Evolutionary conservation across 208 protist genomes (phyloP), one percentile per base, ranked within the genome.

Genomic region (Crithidia mellificae): DNA sequence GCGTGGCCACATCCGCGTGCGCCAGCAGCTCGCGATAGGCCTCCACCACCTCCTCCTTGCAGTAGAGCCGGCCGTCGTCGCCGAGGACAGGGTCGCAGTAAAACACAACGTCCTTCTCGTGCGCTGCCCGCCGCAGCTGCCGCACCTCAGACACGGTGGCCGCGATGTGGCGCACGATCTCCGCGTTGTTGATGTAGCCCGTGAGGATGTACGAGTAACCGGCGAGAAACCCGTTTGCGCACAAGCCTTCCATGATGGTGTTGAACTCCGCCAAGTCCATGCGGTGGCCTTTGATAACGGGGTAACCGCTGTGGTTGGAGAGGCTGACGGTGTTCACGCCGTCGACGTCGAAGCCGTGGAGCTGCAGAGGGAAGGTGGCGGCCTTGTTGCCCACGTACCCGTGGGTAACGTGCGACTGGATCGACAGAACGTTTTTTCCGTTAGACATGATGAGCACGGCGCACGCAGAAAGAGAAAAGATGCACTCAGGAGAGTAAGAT

Each of bases 361-460:
- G 74, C 76, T 98, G 96, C 17, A 99, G 79, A 8, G 95, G 93
- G 70, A 98, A 96, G 5, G 90, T 89, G 22, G 96, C 94, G 1
- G 92, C 92, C 58, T 96, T 97, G 83, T 99, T 99, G 51, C 97
- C 97, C 12, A 99, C 97, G 74, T 98, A 98, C 8, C 97, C 97
- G 72, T 98, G 93, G 9, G 94, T 95, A 7, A 98, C 95, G 77
- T 98, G 96, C 1, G 89, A 97, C 84, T 98, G 97, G 52, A 98
- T 96, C 2, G 95, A 98, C 11, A 98, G 78, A 32, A 98, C 83
- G 15, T 61, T 85, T 58, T 88, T 93, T 6, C 68, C 78, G 11
- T 22, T 19, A 15, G 54, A 44, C 74, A 80, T 76, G 32, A 46
- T 63, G 20, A 38, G 44, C 4, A 38, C 1, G 39, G 2, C 20